Percentiles rank a stretch among this genome's conserved stretches.
Conservation (phyloP, 306 rosid species). For the Sicyos baderoa region DNA sequence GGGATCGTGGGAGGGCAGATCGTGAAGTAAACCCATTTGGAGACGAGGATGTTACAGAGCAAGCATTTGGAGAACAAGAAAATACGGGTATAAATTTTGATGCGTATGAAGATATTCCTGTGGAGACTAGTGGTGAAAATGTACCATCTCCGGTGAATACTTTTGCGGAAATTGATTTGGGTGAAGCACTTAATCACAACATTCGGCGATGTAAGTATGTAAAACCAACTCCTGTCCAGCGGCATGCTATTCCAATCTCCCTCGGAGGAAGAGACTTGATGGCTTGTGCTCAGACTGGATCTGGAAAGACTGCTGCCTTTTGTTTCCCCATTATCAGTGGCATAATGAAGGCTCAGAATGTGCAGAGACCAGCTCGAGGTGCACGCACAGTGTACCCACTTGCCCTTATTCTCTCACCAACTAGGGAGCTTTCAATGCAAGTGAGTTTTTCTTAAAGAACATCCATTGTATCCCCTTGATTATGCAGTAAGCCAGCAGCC, state of each 20-base stretch:
- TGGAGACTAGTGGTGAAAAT: constrained; percentile 70
- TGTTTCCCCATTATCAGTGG: constrained; percentile 87
- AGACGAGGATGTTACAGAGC: constrained; percentile 45
- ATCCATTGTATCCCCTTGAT: background rate
- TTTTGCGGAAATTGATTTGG: constrained; percentile 82
- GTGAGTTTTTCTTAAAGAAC: constrained; percentile 35
- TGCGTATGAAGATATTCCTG: constrained; percentile 83
- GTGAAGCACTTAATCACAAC: constrained; percentile 64
- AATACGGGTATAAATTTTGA: constrained; percentile 64
- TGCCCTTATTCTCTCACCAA: constrained; percentile 90
- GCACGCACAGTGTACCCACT: constrained; percentile 68
- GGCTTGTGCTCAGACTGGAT: constrained; percentile 95
- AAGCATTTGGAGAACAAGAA: constrained; percentile 41
- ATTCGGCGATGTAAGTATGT: constrained; percentile 76
- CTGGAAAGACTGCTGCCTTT: constrained; percentile 89
- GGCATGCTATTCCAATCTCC: constrained; percentile 80
- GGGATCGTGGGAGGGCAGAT: constrained; percentile 58
- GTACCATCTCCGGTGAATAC: constrained; percentile 73
- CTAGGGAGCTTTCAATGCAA: constrained; percentile 82
- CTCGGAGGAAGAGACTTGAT: constrained; percentile 70
- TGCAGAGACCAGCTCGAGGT: constrained; percentile 65
- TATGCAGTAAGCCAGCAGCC: background rate
- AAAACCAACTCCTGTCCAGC: constrained; percentile 81
- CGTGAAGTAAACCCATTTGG: constrained; percentile 69
- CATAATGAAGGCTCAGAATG: constrained; percentile 56